Evolutionary conservation across 2,329 filamentous ascomycete species (phyloP).

Genomic region (Scorias spongiosa): DNA sequence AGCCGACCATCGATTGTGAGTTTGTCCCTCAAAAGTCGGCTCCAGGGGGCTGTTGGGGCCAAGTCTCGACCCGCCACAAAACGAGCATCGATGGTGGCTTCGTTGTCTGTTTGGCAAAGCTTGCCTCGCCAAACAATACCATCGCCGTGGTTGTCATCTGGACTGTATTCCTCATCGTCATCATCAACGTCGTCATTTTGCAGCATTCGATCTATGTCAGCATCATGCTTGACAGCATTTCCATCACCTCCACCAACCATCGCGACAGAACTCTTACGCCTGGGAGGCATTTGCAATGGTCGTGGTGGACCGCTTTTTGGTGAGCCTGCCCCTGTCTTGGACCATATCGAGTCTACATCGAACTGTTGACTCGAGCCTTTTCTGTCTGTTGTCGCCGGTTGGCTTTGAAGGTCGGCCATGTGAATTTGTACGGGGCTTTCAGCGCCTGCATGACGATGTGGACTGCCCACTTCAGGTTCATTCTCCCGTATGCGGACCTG

Average conservation of each 20-base stretch:
- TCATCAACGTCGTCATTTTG: slow-evolving; percentile 65
- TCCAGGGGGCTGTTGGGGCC: slow-evolving; percentile 52
- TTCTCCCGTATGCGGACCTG: slow-evolving; percentile 28
- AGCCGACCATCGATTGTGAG: slow-evolving; percentile 68
- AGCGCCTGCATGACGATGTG: background rate
- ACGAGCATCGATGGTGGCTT: slow-evolving; percentile 50
- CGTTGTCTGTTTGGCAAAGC: slow-evolving; percentile 27
- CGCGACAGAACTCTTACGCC: slow-evolving; percentile 20
- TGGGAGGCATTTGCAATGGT: slow-evolving; percentile 32
- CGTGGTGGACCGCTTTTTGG: slow-evolving; percentile 34
- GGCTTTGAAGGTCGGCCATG: background rate
- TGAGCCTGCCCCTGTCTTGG: slow-evolving; percentile 52
- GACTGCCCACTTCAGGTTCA: background rate
- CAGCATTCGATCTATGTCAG: slow-evolving; percentile 79
- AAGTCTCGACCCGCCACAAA: slow-evolving; percentile 77
- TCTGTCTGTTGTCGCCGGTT: slow-evolving; percentile 2
- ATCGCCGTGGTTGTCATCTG: slow-evolving; percentile 55
- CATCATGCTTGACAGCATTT: slow-evolving; percentile 54
- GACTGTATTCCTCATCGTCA: slow-evolving; percentile 59
- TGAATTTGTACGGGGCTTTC: background rate
- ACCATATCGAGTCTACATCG: slow-evolving; percentile 76
- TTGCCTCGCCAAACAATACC: slow-evolving; percentile 67
- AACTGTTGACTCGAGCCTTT: slow-evolving; percentile 36
- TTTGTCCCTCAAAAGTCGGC: slow-evolving; percentile 53
- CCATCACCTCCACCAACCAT: slow-evolving; percentile 18